A percentile compares a stretch with the other conserved stretches of the same genome.
phyloP scores from a whole-genome alignment of 306 rosid genomes.

The Quercus mongolica region DNA sequence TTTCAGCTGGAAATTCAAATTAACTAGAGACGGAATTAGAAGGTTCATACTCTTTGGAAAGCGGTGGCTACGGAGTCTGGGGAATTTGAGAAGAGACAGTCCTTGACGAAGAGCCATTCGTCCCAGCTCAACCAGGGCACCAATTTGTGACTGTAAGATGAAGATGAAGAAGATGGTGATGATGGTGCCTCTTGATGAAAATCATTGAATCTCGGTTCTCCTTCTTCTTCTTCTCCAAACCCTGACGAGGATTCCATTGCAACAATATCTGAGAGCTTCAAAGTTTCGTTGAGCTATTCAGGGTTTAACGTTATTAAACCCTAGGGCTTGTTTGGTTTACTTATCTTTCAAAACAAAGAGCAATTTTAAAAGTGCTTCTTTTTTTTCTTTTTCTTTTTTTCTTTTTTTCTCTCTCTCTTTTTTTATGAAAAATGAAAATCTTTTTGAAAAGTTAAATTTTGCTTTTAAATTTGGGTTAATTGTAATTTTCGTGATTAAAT shows the following conservation, averaged over 20 bases:
- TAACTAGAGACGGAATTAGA: not conserved
- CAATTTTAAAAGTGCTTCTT: too few species aligned
- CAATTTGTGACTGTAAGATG: constrained; percentile 40
- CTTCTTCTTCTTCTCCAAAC: constrained; percentile 26
- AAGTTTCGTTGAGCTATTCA: too few species aligned
- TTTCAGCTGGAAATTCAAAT: not conserved
- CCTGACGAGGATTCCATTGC: constrained; percentile 39
- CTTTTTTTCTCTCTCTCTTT: too few species aligned
- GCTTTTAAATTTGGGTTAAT: too few species aligned
- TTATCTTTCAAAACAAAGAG: too few species aligned
- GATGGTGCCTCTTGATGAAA: constrained; percentile 9
- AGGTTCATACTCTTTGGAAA: constrained; percentile 49
- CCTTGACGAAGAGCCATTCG: constrained; percentile 76
- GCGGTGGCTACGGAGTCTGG: constrained; percentile 55
- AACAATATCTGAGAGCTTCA: not conserved
- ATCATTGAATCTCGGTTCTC: not conserved
- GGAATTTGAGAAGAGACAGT: constrained; percentile 67
- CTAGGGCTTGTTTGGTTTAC: too few species aligned
- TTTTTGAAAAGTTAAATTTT: too few species aligned
- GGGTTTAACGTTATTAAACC: too few species aligned
- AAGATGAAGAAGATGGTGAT: not conserved
- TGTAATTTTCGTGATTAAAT: too few species aligned
- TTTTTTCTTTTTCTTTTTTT: too few species aligned
- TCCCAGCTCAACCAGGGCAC: constrained; percentile 95
- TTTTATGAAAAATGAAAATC: too few species aligned